Evolutionary conservation across 1,284 basidiomycete species (phyloP).

Genomic region (Leccinum fuscescens): DNA sequence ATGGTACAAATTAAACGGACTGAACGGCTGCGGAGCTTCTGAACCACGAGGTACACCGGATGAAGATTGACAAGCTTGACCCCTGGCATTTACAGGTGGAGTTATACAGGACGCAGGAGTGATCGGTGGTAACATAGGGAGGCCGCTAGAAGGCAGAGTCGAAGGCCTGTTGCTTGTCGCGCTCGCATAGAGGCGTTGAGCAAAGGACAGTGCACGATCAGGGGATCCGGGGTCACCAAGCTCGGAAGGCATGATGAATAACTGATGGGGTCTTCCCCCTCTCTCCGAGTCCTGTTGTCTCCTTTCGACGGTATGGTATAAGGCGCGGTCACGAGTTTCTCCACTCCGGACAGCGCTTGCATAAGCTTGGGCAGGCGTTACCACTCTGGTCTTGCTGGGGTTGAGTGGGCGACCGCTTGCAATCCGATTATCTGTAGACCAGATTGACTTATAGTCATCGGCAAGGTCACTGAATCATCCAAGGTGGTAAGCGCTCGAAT

Average conservation of each 20-base stretch:
- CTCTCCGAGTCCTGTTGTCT: constrained; percentile 8
- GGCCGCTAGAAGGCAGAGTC: background rate
- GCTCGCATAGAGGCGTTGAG: constrained; percentile 33
- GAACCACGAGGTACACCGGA: constrained; percentile 1
- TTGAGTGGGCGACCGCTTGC: background rate
- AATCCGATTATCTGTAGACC: constrained; percentile 1
- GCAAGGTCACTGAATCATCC: constrained; percentile 1
- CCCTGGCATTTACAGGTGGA: background rate
- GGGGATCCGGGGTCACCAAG: background rate
- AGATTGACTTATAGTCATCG: constrained; percentile 6
- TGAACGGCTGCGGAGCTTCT: constrained; percentile 6
- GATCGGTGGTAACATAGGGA: constrained; percentile 10
- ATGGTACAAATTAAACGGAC: constrained; percentile 21
- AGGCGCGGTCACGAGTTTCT: constrained; percentile 1
- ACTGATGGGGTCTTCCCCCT: background rate
- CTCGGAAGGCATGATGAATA: background rate
- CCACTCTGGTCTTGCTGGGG: background rate
- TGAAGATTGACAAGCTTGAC: background rate
- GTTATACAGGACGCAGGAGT: background rate
- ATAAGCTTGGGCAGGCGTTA: constrained; percentile 27
- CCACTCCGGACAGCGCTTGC: constrained; percentile 13
- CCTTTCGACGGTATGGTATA: constrained; percentile 28
- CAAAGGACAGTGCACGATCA: constrained; percentile 21
- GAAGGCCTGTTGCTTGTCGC: constrained; percentile 15
- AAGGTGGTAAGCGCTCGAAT: constrained; percentile 1